phyloP scores from a whole-genome alignment of 2,329 filamentous ascomycete species.

The Penicillium frequentans region DNA sequence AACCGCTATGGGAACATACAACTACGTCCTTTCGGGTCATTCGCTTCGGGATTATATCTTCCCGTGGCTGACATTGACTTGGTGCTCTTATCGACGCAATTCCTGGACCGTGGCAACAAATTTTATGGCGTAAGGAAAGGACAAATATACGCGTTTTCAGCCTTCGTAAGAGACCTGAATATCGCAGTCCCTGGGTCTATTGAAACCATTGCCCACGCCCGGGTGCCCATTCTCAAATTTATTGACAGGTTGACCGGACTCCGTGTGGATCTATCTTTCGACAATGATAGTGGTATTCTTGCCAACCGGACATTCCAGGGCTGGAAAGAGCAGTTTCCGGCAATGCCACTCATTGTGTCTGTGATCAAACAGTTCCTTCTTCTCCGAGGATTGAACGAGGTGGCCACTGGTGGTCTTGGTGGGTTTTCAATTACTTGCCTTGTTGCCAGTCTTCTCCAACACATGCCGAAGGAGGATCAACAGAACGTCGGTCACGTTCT shows the following conservation, averaged over 20 bases:
- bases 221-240: conserved; percentile 91
- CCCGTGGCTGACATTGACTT: conserved; percentile 91
- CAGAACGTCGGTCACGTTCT: conserved; percentile 77
- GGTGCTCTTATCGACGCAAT: conserved; percentile 69
- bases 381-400: conserved; percentile 89
- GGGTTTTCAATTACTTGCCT: conserved; percentile 94
- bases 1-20: conserved; percentile 60
- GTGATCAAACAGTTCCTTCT: conserved; percentile 89
- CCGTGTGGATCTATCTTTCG: conserved; percentile 90
- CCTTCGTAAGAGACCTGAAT: conserved; percentile 56
- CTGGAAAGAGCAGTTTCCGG: conserved; percentile 79
- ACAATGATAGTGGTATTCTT: conserved; percentile 78
- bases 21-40: conserved; percentile 85
- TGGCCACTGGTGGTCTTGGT: conserved; percentile 84
- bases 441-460: conserved; percentile 82
- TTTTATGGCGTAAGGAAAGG: conserved; percentile 53
- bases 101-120: conserved; percentile 54
- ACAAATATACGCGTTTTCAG: conserved; percentile 62
- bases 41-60: conserved; percentile 77
- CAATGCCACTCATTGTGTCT: conserved; percentile 82
- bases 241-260: conserved; percentile 74
- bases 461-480: conserved; percentile 70
- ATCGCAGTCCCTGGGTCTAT: conserved; percentile 62
- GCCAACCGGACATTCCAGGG: conserved; percentile 77
- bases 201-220: conserved; percentile 70